These are phyloP conservation scores for Cylindrotheca fusiformis DNA, from an alignment of 108 stramenopile genomes.

Conservation along the genomic window DNA sequence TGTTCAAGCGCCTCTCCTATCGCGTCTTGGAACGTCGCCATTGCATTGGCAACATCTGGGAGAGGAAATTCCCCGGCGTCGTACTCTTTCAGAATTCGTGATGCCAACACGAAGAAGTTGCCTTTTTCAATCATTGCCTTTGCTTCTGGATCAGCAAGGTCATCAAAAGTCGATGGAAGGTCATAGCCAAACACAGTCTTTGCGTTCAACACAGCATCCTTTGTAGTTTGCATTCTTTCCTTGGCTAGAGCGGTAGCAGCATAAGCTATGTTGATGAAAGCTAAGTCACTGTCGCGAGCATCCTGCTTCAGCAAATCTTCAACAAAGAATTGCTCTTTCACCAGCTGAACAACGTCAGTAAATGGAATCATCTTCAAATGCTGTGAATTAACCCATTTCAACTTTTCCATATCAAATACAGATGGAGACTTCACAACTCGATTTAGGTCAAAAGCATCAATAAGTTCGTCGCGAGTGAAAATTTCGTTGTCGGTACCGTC, in stretches of 20 bases:
- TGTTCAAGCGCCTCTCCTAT: conserved; percentile 71
- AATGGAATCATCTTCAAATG: conserved; percentile 77
- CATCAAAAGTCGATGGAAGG: conserved; percentile 62
- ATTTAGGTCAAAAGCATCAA: conserved; percentile 89
- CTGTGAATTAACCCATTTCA: conserved; percentile 95
- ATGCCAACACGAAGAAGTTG: conserved; percentile 72
- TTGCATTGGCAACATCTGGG: conserved; percentile 49
- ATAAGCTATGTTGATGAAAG: conserved; percentile 52
- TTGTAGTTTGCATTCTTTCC: conserved; percentile 90
- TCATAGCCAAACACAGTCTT: conserved; percentile 78
- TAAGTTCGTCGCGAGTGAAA: conserved; percentile 92
- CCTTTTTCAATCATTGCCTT: conserved; percentile 74
- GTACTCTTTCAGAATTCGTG: conserved; percentile 47
- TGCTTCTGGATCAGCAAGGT: conserved; percentile 66
- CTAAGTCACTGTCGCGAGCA: conserved; percentile 23
- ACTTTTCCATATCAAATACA: conserved; percentile 96
- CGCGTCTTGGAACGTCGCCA: conserved; percentile 75
- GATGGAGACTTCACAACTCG: conserved; percentile 93
- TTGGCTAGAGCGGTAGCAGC: conserved; percentile 81
- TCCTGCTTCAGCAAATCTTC: conserved; percentile 57
- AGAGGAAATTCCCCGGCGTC: conserved; percentile 55
- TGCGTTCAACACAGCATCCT: conserved; percentile 84
- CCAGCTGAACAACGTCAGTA: conserved; percentile 58
- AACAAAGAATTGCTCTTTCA: conserved; percentile 69
- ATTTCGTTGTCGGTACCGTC: conserved; percentile 98